Percentiles rank a stretch among this genome's conserved stretches.
phyloP scores from a whole-genome alignment of 1,284 basidiomycete genomes.

The Microbotryum violaceum region DNA sequence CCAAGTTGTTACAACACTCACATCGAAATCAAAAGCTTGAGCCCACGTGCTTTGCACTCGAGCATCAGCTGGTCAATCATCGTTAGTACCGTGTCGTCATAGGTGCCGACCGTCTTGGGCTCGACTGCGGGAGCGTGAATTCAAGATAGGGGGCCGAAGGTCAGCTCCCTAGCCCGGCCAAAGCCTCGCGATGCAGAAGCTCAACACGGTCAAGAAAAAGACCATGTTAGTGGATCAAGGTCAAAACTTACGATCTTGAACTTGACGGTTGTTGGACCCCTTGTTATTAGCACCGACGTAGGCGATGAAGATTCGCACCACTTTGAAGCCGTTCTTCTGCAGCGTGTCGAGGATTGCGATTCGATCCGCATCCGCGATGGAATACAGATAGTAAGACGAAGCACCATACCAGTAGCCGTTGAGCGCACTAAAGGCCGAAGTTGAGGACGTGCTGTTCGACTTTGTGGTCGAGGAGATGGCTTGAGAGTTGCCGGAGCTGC shows the following conservation, averaged over 20 bases:
- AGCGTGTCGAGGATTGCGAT: constrained; percentile 34
- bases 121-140: constrained; percentile 38
- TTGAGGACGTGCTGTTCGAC: not conserved
- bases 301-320: constrained; percentile 34
- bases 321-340: constrained; percentile 32
- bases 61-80: constrained; percentile 45
- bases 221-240: no score
- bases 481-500: no score
- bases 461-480: not conserved
- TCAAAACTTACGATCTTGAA: constrained; percentile 15
- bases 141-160: not conserved
- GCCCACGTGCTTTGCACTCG: constrained; percentile 39
- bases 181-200: no score
- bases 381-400: constrained; percentile 35
- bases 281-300: constrained; percentile 32
- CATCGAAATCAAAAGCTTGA: constrained; percentile 41
- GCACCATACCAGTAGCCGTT: constrained; percentile 29
- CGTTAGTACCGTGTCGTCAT: constrained; percentile 44
- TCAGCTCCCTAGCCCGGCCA: not conserved
- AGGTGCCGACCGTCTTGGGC: constrained; percentile 41
- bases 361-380: constrained; percentile 28
- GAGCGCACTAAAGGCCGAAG: not conserved
- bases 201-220: no score
- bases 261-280: constrained; percentile 23
- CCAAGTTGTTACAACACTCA: constrained; percentile 30